Conservation (phyloP, 1,139 yeast species). For the Scheffersomyces cryptocercus region DNA sequence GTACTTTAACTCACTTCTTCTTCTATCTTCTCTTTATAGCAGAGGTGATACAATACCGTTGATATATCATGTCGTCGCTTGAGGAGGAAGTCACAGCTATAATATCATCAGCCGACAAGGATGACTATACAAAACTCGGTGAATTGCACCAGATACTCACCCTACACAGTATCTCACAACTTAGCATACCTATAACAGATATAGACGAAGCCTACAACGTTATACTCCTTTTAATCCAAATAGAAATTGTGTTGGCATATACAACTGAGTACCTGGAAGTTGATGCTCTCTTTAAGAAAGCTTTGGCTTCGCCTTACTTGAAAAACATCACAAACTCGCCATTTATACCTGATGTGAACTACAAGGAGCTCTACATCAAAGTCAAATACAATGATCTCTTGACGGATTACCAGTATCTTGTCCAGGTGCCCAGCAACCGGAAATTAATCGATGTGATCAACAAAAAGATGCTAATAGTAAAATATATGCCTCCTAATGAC, state of each 20-base stretch:
- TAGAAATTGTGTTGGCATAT: not conserved
- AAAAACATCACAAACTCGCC: not conserved
- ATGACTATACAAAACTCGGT: not conserved
- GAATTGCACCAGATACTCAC: not conserved
- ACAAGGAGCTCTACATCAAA: conserved; percentile 7
- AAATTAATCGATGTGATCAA: conserved; percentile 38
- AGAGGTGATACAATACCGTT: no score
- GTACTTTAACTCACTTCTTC: no score
- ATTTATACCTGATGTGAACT: not conserved
- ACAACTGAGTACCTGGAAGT: not conserved
- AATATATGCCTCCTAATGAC: conserved; percentile 14
- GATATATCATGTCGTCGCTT: no score
- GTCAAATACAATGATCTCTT: conserved; percentile 23
- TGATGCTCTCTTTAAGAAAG: not conserved
- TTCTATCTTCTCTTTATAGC: no score
- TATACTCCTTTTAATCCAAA: not conserved
- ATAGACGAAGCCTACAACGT: not conserved
- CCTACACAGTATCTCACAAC: not conserved
- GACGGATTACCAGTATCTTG: conserved; percentile 34
- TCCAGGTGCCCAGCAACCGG: conserved; percentile 16
- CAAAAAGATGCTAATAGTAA: conserved; percentile 34
- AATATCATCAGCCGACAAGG: no score
- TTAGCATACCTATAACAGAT: not conserved
- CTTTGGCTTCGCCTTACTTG: not conserved
- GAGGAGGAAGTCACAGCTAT: no score